Conservation (phyloP, 176 grass and related monocot species). For the Calamus simplicifolius region DNA sequence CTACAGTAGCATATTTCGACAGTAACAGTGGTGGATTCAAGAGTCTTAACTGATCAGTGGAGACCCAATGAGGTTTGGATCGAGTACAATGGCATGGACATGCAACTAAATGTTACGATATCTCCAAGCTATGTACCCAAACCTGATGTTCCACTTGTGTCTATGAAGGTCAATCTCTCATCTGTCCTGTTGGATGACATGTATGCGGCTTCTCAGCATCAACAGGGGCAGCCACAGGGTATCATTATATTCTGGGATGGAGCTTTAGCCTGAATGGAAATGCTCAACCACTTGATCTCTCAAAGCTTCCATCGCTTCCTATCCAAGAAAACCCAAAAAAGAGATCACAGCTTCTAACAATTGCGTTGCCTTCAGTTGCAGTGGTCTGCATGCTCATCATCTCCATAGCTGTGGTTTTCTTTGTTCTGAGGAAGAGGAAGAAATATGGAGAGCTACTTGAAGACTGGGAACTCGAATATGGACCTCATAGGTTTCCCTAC, state of each 20-base stretch:
- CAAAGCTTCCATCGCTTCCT: constrained; percentile 37
- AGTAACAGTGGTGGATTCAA: not conserved
- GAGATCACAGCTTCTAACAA: not conserved
- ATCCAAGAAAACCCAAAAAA: constrained; percentile 2
- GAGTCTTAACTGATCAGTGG: constrained; percentile 17
- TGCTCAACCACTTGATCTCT: constrained; percentile 38
- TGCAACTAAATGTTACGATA: constrained; percentile 37
- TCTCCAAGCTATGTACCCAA: constrained; percentile 10
- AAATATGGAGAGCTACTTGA: constrained; percentile 45
- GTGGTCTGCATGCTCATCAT: constrained; percentile 9
- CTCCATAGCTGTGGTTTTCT: not conserved
- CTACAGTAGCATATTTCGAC: not conserved
- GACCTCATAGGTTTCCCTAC: constrained; percentile 59
- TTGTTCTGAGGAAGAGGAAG: constrained; percentile 13
- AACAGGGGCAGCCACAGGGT: constrained; percentile 44
- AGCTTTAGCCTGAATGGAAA: constrained; percentile 45
- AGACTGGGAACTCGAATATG: constrained; percentile 54
- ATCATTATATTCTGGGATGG: constrained; percentile 63
- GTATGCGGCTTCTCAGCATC: constrained; percentile 59
- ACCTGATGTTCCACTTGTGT: constrained; percentile 29
- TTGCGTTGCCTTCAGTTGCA: not conserved
- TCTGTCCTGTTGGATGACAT: constrained; percentile 16
- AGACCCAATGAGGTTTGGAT: constrained; percentile 36
- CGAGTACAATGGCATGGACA: constrained; percentile 36
- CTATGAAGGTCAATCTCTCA: constrained; percentile 26